Evolutionary conservation across 176 grass and related monocot genomes (phyloP).

Genomic region (Bothriochloa decipiens): DNA sequence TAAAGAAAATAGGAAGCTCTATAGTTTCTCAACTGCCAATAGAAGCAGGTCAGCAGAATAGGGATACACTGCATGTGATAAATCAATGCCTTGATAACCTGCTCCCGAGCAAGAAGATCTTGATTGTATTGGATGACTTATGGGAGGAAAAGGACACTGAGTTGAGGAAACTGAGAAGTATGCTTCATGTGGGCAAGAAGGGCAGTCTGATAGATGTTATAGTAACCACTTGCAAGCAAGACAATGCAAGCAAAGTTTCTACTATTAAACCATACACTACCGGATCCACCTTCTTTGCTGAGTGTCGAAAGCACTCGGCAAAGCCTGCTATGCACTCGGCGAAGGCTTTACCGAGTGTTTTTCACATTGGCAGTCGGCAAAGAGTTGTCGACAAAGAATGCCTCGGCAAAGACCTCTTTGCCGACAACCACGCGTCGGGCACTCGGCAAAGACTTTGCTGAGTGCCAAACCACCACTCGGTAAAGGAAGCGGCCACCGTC

Average conservation of each 20-base stretch:
- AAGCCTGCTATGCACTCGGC: too few relatives aligned
- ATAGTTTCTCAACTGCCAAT: not conserved
- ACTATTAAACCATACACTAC: not conserved
- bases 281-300: too few relatives aligned
- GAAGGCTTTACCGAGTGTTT: too few relatives aligned
- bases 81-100: not conserved
- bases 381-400: too few relatives aligned
- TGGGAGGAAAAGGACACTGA: not conserved
- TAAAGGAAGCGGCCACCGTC: too few relatives aligned
- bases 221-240: not conserved
- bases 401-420: too few relatives aligned
- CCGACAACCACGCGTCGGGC: too few relatives aligned
- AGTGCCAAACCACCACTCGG: too few relatives aligned
- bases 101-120: not conserved
- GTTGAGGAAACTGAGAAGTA: not conserved
- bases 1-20: too few relatives aligned
- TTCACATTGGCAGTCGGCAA: too few relatives aligned
- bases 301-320: too few relatives aligned
- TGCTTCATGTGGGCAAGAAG: not conserved
- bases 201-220: not conserved
- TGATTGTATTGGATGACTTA: not conserved
- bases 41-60: not conserved
- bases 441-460: too few relatives aligned
- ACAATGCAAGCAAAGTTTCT: not conserved
- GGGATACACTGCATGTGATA: not conserved